Conservation (phyloP, 2,329 filamentous ascomycete species). For the Pseudofabraea citricarpa region DNA sequence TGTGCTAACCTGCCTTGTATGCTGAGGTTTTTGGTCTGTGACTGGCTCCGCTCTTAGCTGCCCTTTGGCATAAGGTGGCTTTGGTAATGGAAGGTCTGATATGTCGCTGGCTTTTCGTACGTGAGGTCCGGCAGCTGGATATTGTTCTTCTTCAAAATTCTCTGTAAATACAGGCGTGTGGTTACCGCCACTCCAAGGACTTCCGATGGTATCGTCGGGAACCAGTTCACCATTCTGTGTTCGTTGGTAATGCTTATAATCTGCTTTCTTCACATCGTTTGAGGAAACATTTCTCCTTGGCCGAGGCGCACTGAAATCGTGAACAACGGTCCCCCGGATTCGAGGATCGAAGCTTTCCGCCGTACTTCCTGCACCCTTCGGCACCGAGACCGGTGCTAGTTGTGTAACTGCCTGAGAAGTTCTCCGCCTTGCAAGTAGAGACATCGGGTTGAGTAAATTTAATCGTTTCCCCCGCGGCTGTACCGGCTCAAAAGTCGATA, state of each 20-base stretch:
- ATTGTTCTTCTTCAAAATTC: constrained; percentile 45
- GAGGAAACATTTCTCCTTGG: constrained; percentile 36
- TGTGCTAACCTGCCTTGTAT: constrained; percentile 10
- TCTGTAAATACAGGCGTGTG: constrained; percentile 52
- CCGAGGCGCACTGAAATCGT: constrained; percentile 61
- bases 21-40: constrained; percentile 13
- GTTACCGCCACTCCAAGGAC: constrained; percentile 28
- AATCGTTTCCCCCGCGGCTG: constrained; percentile 24
- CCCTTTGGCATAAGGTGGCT: constrained; percentile 24
- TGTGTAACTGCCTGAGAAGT: constrained; percentile 26
- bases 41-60: constrained; percentile 8
- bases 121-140: constrained; percentile 28
- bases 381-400: constrained; percentile 19
- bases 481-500: constrained; percentile 17
- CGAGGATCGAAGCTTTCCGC: constrained; percentile 51
- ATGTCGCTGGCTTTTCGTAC: constrained; percentile 27
- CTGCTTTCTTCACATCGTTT: constrained; percentile 16
- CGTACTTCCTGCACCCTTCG: constrained; percentile 13
- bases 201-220: constrained; percentile 14
- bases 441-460: constrained; percentile 35
- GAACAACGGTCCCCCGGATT: constrained; percentile 58
- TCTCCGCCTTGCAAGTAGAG: constrained; percentile 26
- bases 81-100: constrained; percentile 24
- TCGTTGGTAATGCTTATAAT: constrained; percentile 16
- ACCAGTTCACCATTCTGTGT: constrained; percentile 14